A percentile compares a stretch with the other conserved stretches of the same genome.
These are phyloP conservation scores for Pseudopyrenochaeta lycopersici DNA, from an alignment of 2,329 filamentous ascomycete genomes.

Conservation along the genomic window DNA sequence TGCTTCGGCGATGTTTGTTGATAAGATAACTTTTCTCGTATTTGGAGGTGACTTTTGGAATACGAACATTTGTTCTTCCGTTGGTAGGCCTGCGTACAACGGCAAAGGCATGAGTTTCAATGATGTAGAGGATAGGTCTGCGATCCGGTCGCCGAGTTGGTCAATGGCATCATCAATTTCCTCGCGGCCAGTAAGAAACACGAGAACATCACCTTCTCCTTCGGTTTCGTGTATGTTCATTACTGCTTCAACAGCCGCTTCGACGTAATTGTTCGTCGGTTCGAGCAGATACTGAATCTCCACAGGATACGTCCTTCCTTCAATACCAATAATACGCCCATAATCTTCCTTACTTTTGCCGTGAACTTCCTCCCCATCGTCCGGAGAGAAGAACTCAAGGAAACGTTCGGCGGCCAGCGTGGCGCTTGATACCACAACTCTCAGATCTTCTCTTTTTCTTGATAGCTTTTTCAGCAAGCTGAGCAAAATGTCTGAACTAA, in stretches of 20 bases:
- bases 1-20: slow-evolving; percentile 96
- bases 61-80: slow-evolving; percentile 93
- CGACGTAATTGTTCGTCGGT: slow-evolving; percentile 86
- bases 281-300: slow-evolving; percentile 82
- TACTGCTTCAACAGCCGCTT: slow-evolving; percentile 81
- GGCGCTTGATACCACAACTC: slow-evolving; percentile 91
- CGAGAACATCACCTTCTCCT: slow-evolving; percentile 82
- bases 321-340: slow-evolving; percentile 79
- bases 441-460: slow-evolving; percentile 79
- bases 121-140: slow-evolving; percentile 67
- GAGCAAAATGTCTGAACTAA: slow-evolving; percentile 90
- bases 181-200: slow-evolving; percentile 92
- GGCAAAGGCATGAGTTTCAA: slow-evolving; percentile 75
- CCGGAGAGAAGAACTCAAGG: slow-evolving; percentile 75
- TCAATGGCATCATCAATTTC: slow-evolving; percentile 89
- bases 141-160: slow-evolving; percentile 76
- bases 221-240: slow-evolving; percentile 88
- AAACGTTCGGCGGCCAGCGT: slow-evolving; percentile 92
- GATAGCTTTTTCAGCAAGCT: slow-evolving; percentile 91
- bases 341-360: slow-evolving; percentile 52
- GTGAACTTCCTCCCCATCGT: slow-evolving; percentile 50
- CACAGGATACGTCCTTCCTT: slow-evolving; percentile 88
- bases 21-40: slow-evolving; percentile 88
- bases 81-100: slow-evolving; percentile 87
- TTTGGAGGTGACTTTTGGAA: slow-evolving; percentile 85